Base-by-base conservation (phyloP, 257 asterid genomes). In the Lithospermum erythrorhizon region DNA sequence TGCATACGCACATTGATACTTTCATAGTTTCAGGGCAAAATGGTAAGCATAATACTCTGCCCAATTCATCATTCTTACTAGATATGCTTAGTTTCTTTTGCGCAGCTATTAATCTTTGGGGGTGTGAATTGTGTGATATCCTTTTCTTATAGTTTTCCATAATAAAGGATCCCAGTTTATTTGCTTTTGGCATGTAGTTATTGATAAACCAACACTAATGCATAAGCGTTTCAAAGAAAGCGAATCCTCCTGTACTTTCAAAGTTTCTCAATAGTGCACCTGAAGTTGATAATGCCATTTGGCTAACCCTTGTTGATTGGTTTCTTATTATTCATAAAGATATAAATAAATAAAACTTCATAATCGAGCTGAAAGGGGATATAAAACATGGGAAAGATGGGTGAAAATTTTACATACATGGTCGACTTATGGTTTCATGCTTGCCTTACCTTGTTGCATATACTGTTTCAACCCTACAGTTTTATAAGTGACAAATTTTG, bases 21-120 rank as follows among this genome's bases (percentile, higher is more conserved):
- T 89, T 89, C 61, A 27, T 84, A 11, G 75, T 86, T 74, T 86
- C 87, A 0, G 95, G 90, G 64, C 86, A 86, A 79, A 84, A 84
- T 71, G 98, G 98, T 93, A 74, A 13, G 68, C 21, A 5, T 45
- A 59, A 60, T 18, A 32, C 52, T 62, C 68, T 63, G 55, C 64
- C 51, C 8, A 55, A 66, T 67, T 62, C 19, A 20, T 47, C 32
- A 45, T 47, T 62, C 57, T n/a, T 37, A 20, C 32, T 32, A 17
- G 10, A 23, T 47, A 37, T 59, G 4, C 14, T 27, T 57, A 57
- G 24, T 61, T 54, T 27, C 17, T 48, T 19, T 15, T 14, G 3
- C 30, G 41, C 47, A 29, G 21, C 20, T 19, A 18, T 19, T 41
- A 24, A 15, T 9, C 61, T 20, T 18, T 24, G 19, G 22, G 8